phyloP scores from a whole-genome alignment of 2,329 filamentous ascomycete species.

The Fragosphaeria purpurea region DNA sequence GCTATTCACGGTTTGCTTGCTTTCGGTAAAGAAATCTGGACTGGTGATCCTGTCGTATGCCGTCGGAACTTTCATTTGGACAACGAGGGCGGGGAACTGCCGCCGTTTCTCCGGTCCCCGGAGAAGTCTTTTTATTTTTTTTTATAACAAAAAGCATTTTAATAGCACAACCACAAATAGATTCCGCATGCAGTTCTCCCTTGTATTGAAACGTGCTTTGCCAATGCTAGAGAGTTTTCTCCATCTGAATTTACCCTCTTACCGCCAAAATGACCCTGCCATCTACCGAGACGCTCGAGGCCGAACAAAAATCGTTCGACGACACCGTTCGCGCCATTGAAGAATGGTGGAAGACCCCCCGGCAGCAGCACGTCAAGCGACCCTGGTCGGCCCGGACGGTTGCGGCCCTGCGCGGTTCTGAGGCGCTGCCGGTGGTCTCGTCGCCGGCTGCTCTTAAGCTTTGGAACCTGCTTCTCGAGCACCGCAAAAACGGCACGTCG shows the following conservation, averaged over 20 bases:
- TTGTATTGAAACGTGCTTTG: too few species aligned
- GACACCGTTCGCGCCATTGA: neutral
- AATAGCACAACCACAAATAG: too few species aligned
- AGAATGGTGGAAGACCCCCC: constrained; percentile 2
- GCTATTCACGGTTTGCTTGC: too few species aligned
- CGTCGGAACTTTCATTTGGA: too few species aligned
- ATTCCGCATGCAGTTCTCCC: too few species aligned
- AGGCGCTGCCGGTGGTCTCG: neutral
- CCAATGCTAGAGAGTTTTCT: too few species aligned
- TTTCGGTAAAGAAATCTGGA: too few species aligned
- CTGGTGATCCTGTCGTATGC: too few species aligned
- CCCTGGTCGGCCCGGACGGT: neutral
- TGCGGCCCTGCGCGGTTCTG: constrained; percentile 1
- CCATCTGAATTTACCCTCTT: neutral
- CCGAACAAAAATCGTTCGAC: constrained; percentile 3
- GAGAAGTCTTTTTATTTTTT: too few species aligned
- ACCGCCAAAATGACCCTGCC: neutral
- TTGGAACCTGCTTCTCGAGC: constrained; percentile 24
- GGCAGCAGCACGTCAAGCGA: constrained; percentile 3
- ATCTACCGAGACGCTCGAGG: constrained; percentile 1
- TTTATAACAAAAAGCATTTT: too few species aligned
- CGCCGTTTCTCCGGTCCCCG: too few species aligned
- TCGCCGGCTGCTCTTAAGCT: constrained; percentile 19
- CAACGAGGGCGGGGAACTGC: too few species aligned
- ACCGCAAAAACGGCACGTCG: constrained; percentile 22